Evolutionary conservation across 2,329 filamentous ascomycete species (phyloP), one percentile per base, ranked within the genome.

Genomic region (Hypocrella siamensis): DNA sequence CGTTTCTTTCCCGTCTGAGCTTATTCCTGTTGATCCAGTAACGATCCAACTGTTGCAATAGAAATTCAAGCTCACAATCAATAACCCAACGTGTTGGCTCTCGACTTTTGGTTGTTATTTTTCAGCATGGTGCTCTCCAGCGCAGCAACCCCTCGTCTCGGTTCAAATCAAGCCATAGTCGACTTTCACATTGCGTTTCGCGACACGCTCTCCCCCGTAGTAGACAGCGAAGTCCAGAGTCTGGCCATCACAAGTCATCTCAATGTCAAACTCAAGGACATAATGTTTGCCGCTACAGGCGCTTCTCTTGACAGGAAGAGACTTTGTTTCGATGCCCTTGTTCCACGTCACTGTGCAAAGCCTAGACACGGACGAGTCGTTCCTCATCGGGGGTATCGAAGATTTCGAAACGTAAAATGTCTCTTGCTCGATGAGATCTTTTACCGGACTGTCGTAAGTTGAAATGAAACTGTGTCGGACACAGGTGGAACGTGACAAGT

Each of bases 221-320:
- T 29, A 29, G 9, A 35, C 19, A 3, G 30, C 30, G 21, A 35
- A 35, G 8, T 30, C 10, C 17, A 32, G 16, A 6, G 30, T 17
- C 7, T 19, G 21, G 6, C 33, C 33, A 18, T 31, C 26, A 21
- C 30, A 35, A 10, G 19, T 35, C 33, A 35, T 32, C 15, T 31
- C 30, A 18, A 34, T 24, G 3, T 31, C 22, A 19, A 3, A 31
- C 2, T 31, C 4, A 11, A 31, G 30, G 12, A 12, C 9, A 9
- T 16, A 25, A n/a, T 29, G 29, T 9, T n/a, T 26, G 25, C 9
- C 8, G 5, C 6, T 7, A 3, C 14, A 4, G 6, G 2, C 3
- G n/a, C 26, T 31, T 7, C 12, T 19, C 14, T 19, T 2, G 11
- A 28, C 3, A n/a, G 27, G 21, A 14, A 24, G 14, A n/a, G 28